These are phyloP conservation scores for Mesembryanthemum crystallinum DNA, from an alignment of 148 eudicot genomes.

Conservation along the genomic window DNA sequence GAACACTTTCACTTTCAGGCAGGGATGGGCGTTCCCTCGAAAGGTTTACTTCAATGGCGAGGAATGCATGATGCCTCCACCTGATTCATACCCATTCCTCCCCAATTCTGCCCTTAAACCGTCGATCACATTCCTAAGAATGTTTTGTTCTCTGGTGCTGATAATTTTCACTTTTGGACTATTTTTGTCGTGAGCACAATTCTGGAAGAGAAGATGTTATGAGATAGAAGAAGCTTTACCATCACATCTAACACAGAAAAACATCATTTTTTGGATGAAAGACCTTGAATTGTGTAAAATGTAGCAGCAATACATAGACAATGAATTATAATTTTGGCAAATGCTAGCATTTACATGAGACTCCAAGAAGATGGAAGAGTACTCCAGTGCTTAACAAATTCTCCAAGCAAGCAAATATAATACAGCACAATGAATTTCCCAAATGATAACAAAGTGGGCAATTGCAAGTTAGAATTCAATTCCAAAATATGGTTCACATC, in stretches of 20 bases:
- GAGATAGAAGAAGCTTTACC: not conserved
- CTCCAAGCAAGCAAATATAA: too few species aligned
- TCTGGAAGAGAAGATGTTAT: not conserved
- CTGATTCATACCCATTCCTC: slow-evolving; percentile 60
- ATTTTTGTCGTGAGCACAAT: slow-evolving; percentile 4
- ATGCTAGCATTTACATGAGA: not conserved
- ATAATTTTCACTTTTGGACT: slow-evolving; percentile 2
- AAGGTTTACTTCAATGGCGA: slow-evolving; percentile 88
- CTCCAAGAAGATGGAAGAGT: too few species aligned
- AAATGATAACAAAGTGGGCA: not conserved
- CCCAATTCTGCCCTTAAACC: slow-evolving; percentile 46
- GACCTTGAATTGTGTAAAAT: slow-evolving; percentile 6
- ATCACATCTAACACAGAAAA: not conserved
- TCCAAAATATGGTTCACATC: slow-evolving; percentile 5
- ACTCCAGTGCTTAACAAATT: too few species aligned
- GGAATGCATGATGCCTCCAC: slow-evolving; percentile 74
- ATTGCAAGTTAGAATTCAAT: not conserved
- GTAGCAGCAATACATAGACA: slow-evolving; percentile 4
- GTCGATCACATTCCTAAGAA: slow-evolving; percentile 2
- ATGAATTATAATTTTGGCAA: not conserved
- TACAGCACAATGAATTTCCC: not conserved
- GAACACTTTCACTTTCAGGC: slow-evolving; percentile 58
- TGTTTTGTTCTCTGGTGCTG: slow-evolving; percentile 5
- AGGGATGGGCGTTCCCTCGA: slow-evolving; percentile 87
- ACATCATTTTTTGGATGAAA: slow-evolving; percentile 7